A percentile compares a stretch with the other conserved stretches of the same genome.
These are phyloP conservation scores for Acanthamoeba divionensis DNA, from an alignment of 208 protist species.

Conservation along the genomic window DNA sequence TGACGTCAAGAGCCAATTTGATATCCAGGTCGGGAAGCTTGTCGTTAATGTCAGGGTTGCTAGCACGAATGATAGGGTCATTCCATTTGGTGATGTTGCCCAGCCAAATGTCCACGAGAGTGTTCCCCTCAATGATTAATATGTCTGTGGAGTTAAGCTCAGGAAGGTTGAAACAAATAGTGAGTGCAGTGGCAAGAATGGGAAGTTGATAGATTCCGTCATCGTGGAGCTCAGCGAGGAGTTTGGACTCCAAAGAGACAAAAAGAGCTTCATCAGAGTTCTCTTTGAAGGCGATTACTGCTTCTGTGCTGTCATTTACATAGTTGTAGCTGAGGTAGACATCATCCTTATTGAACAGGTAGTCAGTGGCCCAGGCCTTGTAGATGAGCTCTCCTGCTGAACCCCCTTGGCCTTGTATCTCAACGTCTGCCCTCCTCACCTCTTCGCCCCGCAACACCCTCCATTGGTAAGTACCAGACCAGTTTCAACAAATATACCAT, in stretches of 20 bases:
- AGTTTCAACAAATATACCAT: no score
- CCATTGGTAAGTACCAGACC: no score
- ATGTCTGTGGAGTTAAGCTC: background rate
- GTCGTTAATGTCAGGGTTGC: background rate
- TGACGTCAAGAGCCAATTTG: background rate
- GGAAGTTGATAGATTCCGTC: background rate
- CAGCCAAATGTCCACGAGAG: background rate
- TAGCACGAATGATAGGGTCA: background rate
- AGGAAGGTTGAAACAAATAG: background rate
- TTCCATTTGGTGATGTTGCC: constrained; percentile 46
- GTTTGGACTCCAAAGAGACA: no score
- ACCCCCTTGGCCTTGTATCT: no score
- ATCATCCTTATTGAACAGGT: constrained; percentile 16
- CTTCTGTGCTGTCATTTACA: no score
- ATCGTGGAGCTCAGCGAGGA: no score
- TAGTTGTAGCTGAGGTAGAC: background rate
- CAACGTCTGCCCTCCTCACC: no score
- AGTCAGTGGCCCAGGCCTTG: constrained; percentile 3
- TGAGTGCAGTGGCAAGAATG: background rate
- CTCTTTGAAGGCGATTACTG: no score
- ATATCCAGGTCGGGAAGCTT: background rate
- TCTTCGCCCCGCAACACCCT: no score
- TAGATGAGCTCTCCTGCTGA: no score
- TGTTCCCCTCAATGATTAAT: background rate
- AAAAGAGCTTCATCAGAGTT: no score